Percentiles rank a stretch among this genome's conserved stretches.
phyloP scores from a whole-genome alignment of 208 protist genomes.

The Leishmania tropica region DNA sequence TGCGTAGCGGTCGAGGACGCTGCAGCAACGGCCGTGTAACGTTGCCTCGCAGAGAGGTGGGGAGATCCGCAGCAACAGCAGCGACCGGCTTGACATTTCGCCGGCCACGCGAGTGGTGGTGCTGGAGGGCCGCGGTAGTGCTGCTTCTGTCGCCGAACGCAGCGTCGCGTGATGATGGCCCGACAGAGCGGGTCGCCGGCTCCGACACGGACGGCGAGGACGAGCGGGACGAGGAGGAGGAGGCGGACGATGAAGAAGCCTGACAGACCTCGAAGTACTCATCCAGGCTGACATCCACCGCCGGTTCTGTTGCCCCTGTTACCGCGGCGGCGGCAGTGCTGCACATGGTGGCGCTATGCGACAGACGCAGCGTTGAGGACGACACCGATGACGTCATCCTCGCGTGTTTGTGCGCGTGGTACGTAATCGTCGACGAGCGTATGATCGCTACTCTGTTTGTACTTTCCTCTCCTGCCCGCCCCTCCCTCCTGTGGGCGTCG shows the following conservation, averaged over 20 bases:
- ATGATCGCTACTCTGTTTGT: neutral
- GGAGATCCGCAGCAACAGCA: neutral
- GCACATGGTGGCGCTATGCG: neutral
- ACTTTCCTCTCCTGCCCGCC: neutral
- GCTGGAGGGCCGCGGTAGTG: neutral
- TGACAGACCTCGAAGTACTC: conserved; percentile 63
- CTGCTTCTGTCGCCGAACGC: neutral
- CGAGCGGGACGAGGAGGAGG: conserved; percentile 13
- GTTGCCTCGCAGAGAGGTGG: conserved; percentile 21
- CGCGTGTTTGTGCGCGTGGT: neutral
- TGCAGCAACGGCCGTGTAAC: conserved; percentile 21
- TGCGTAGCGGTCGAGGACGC: conserved; percentile 9
- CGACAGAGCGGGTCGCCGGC: neutral
- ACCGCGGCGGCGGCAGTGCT: neutral
- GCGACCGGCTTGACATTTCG: neutral
- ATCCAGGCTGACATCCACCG: conserved; percentile 29
- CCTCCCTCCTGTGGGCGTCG: neutral
- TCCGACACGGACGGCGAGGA: conserved; percentile 1
- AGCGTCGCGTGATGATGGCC: neutral
- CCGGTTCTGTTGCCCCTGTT: neutral
- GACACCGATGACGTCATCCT: conserved; percentile 3
- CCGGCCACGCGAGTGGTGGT: neutral
- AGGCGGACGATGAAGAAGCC: conserved; percentile 8
- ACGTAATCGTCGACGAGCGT: neutral
- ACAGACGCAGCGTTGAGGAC: neutral